phyloP scores from a whole-genome alignment of 2,329 filamentous ascomycete species.

The Sclerotinia glacialis region DNA sequence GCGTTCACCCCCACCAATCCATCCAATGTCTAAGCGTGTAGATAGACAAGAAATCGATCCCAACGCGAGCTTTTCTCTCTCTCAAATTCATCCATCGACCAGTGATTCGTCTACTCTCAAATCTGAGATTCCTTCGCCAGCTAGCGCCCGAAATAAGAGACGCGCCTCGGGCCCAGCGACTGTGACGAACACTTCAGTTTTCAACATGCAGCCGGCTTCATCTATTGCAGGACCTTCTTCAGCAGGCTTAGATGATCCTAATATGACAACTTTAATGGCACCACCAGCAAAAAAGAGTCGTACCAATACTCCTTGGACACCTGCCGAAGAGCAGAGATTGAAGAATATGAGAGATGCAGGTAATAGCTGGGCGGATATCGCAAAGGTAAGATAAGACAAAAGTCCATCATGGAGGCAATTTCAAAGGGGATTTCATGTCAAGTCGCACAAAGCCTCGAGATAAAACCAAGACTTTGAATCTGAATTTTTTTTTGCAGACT shows the following conservation, averaged over 20 bases:
- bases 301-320: slow-evolving; percentile 98
- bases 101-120: slow-evolving; percentile 31
- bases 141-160: slow-evolving; percentile 34
- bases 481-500: slow-evolving; percentile 52
- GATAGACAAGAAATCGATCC: slow-evolving; percentile 33
- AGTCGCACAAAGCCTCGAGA: slow-evolving; percentile 19
- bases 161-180: slow-evolving; percentile 28
- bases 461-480: slow-evolving; percentile 28
- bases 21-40: slow-evolving; percentile 38
- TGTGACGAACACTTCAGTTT: slow-evolving; percentile 21
- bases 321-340: slow-evolving; percentile 84
- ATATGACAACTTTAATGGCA: slow-evolving; percentile 41
- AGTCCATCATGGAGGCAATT: neutral
- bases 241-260: slow-evolving; percentile 28
- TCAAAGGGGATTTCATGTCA: slow-evolving; percentile 11
- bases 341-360: slow-evolving; percentile 93
- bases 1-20: slow-evolving; percentile 23
- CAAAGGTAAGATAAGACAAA: slow-evolving; percentile 64
- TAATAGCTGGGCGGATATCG: slow-evolving; percentile 96
- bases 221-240: slow-evolving; percentile 24
- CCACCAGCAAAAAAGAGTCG: slow-evolving; percentile 83
- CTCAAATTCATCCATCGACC: slow-evolving; percentile 27
- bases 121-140: slow-evolving; percentile 24
- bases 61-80: slow-evolving; percentile 29
- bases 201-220: slow-evolving; percentile 33